Evolutionary conservation across 352 stramenopile genomes (phyloP), one percentile per base, ranked within the genome.

Genomic region (Aphanomyces euteiches): DNA sequence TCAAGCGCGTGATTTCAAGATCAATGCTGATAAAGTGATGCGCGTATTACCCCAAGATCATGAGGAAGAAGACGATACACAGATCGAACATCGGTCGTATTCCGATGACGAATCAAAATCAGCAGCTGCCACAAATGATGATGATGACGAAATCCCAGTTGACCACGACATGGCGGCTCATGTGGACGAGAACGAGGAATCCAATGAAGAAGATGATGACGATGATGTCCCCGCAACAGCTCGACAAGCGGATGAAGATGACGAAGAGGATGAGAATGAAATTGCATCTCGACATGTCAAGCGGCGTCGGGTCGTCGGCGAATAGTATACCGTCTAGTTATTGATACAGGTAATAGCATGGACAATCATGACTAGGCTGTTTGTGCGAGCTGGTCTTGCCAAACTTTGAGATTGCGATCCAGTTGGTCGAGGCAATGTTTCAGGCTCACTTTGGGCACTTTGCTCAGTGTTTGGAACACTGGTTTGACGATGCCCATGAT

Each of bases 401-500:
- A 94, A 53, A 88, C 75, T 3, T 34, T 50, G 48, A 92, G 65
- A 60, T 92, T 94, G 17, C 77, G 75, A 47, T 92, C 82, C 57
- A 94, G 66, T 28, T 91, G 83, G 10, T 66, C 70, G 67, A 90
- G 77, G 72, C 84, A 94, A 60, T 90, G 82, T 10, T 53, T 73
- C 34, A 94, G 72, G 10, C 79, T 50, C 4, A 81, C 77, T 45
- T 74, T 76, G 2, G 86, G 86, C 19, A 94, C 66, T 47, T 79
- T 75, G 34, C 75, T 83, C 38, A 92, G 74, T 38, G 76, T 79
- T 17, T 81, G 53, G 69, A 93, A 93, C 7, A 93, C 77, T 28
- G 90, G 90, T 2, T 82, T 78, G 15, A 96, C 90, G 45, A 98
- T 94, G 63, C 92, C 94, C 43, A 97, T 89, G 68, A 98, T 97